Conservation (phyloP, 148 eudicot genomes). For the Fagopyrum esculentum region DNA sequence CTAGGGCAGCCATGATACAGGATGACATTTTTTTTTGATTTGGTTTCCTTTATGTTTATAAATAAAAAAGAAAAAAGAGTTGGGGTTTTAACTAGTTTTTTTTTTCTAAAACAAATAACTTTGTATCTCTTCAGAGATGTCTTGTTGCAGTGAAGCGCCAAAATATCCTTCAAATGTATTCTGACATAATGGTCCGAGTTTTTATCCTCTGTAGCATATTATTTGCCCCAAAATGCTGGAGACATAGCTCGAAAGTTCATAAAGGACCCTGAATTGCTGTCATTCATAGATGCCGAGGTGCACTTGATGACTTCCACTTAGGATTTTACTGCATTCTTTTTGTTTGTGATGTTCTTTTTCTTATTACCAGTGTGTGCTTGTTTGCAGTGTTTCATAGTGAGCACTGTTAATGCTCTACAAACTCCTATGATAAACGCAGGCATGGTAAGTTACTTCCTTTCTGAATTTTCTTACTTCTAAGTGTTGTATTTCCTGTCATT, state of each 20-base stretch:
- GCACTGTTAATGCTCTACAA: constrained; percentile 87
- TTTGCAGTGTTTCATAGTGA: constrained; percentile 92
- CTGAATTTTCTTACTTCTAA: constrained; percentile 7
- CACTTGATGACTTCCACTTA: constrained; percentile 2
- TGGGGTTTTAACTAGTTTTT: background rate
- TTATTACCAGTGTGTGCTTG: constrained; percentile 3
- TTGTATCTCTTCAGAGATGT: constrained; percentile 3
- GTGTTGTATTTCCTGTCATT: constrained; percentile 3
- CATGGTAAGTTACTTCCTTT: constrained; percentile 61
- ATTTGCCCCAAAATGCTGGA: constrained; percentile 98
- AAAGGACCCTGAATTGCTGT: constrained; percentile 71
- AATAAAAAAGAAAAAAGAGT: background rate
- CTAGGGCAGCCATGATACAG: background rate
- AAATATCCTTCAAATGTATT: constrained; percentile 9
- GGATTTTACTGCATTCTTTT: background rate
- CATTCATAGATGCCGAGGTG: constrained; percentile 98
- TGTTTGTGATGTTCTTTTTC: background rate
- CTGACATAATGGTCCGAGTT: constrained; percentile 14
- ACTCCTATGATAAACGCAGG: constrained; percentile 99
- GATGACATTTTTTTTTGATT: background rate
- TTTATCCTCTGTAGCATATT: constrained; percentile 58
- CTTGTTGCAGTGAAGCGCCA: background rate
- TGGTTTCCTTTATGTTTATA: background rate
- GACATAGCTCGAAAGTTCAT: constrained; percentile 82
- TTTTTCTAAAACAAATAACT: background rate